phyloP scores from a whole-genome alignment of 2,329 filamentous ascomycete species.

The Ascochyta fabae region DNA sequence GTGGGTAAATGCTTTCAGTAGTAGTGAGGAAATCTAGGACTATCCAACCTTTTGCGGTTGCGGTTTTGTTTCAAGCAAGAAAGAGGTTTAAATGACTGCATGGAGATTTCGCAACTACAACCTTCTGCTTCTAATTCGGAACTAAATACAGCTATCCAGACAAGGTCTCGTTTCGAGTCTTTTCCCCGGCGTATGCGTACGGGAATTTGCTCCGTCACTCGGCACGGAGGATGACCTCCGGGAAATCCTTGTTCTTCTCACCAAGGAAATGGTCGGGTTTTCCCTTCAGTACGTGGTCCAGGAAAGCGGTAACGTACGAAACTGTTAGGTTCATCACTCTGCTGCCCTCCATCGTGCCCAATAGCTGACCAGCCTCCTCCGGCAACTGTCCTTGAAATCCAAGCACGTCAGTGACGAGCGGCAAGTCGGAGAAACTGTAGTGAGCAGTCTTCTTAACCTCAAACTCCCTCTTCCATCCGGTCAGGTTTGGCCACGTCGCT shows the following conservation, averaged over 20 bases:
- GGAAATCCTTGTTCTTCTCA: slow-evolving; percentile 11
- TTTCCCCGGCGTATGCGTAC: no score
- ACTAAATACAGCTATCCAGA: no score
- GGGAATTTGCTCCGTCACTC: background rate
- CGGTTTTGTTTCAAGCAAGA: no score
- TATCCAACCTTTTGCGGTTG: no score
- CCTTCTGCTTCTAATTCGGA: no score
- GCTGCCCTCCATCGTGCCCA: slow-evolving; percentile 31
- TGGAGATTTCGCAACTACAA: no score
- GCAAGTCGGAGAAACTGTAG: slow-evolving; percentile 39
- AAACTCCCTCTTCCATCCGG: slow-evolving; percentile 36
- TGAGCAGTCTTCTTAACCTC: slow-evolving; percentile 35
- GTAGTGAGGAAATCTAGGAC: no score
- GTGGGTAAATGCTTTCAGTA: no score
- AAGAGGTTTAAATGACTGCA: no score
- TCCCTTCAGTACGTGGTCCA: slow-evolving; percentile 30
- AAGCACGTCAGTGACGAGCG: slow-evolving; percentile 21
- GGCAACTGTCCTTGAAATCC: slow-evolving; percentile 28
- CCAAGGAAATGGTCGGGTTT: slow-evolving; percentile 9
- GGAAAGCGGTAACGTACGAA: slow-evolving; percentile 27
- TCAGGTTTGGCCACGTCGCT: slow-evolving; percentile 28
- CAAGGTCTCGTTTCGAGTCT: no score
- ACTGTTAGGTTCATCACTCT: slow-evolving; percentile 30
- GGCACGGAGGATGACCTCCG: slow-evolving; percentile 20
- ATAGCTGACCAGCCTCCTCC: slow-evolving; percentile 22